Percentiles rank a stretch among this genome's conserved stretches.
Conservation (phyloP, 2,329 filamentous ascomycete genomes). For the Fusarium phyllophilum region DNA sequence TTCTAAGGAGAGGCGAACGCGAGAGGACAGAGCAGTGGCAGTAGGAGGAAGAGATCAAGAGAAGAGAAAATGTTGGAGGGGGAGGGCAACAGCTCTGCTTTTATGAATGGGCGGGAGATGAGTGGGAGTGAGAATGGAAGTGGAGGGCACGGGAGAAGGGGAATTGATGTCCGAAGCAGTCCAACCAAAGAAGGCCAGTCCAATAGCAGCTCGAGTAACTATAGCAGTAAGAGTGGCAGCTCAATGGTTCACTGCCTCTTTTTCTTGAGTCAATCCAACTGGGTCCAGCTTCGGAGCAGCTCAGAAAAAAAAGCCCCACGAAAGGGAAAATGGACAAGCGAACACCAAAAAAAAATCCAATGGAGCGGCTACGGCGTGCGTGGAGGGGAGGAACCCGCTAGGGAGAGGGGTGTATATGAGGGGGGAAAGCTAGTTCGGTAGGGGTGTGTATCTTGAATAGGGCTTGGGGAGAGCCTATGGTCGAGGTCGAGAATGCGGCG, state of each 20-base stretch:
- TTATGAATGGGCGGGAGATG: slow-evolving; percentile 37
- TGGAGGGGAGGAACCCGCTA: slow-evolving; percentile 9
- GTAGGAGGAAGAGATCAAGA: slow-evolving; percentile 29
- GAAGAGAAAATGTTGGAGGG: slow-evolving; percentile 14
- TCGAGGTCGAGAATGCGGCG: slow-evolving; percentile 8
- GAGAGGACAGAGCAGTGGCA: slow-evolving; percentile 38
- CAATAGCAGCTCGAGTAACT: slow-evolving; percentile 25
- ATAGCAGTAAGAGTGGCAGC: not conserved
- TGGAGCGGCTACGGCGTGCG: slow-evolving; percentile 41
- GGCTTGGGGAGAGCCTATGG: slow-evolving; percentile 21
- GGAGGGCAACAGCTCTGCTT: slow-evolving; percentile 39
- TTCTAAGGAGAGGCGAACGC: slow-evolving; percentile 39
- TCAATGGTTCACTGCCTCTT: slow-evolving; percentile 24
- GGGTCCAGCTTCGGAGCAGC: slow-evolving; percentile 35
- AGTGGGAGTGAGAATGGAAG: slow-evolving; percentile 3
- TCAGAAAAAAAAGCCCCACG: slow-evolving; percentile 32
- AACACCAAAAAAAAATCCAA: slow-evolving; percentile 35
- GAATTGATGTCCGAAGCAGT: slow-evolving; percentile 33
- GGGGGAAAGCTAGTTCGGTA: slow-evolving; percentile 21
- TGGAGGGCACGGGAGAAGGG: slow-evolving; percentile 17
- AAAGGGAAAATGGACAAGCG: slow-evolving; percentile 28
- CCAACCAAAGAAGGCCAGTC: slow-evolving; percentile 10
- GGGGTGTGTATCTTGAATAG: slow-evolving; percentile 25
- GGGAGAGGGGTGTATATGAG: slow-evolving; percentile 34
- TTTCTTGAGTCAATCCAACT: slow-evolving; percentile 34